phyloP scores from a whole-genome alignment of 768 basidiomycete species.

The Rubroboletus satanas region DNA sequence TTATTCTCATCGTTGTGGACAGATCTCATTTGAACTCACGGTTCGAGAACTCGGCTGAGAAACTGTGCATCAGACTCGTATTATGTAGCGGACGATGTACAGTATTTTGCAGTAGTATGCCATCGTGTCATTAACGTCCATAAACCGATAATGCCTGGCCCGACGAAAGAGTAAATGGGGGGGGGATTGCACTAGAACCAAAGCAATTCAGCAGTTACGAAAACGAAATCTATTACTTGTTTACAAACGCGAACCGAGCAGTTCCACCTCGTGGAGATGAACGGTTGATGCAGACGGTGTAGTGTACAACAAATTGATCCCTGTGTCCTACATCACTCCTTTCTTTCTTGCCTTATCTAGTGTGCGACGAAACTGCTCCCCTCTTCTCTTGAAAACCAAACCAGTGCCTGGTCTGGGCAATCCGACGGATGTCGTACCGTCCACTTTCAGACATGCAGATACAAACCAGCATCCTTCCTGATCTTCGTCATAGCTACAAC shows the following conservation, averaged over 20 bases:
- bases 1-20: neutral
- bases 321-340: neutral
- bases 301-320: slow-evolving; percentile 16
- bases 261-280: neutral
- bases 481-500: slow-evolving; percentile 81
- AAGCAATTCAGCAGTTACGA: neutral
- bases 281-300: neutral
- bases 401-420: neutral
- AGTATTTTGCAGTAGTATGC: neutral
- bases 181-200: neutral
- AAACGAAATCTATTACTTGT: neutral
- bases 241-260: neutral
- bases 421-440: neutral
- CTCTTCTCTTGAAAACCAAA: neutral
- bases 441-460: slow-evolving; percentile 42
- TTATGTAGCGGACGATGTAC: neutral
- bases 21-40: too few relatives aligned
- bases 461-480: slow-evolving; percentile 65
- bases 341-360: neutral
- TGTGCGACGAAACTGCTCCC: neutral
- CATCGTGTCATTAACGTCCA: too few relatives aligned
- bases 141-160: neutral
- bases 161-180: too few relatives aligned
- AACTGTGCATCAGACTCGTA: neutral
- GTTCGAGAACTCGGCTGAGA: slow-evolving; percentile 1